Percentiles rank a stretch among this genome's conserved stretches.
Conservation (phyloP, 129 eudicot species). For the Arctium lappa region DNA sequence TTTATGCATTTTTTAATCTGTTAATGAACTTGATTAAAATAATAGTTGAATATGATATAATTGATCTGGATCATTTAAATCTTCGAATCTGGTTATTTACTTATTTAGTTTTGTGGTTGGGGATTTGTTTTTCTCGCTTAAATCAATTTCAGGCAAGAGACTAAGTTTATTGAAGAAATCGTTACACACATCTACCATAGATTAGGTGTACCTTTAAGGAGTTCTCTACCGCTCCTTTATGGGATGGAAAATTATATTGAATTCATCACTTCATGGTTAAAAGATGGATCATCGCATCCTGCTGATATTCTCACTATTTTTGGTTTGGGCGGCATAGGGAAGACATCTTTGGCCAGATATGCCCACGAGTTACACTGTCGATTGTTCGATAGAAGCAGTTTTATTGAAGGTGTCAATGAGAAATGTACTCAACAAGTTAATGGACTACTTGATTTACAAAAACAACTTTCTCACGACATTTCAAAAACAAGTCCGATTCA, state of each 20-base stretch:
- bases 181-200: neutral
- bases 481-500: neutral
- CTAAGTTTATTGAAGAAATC: neutral
- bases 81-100: neutral
- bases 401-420: neutral
- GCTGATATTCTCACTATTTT: neutral
- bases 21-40: too few species aligned
- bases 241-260: neutral
- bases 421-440: neutral
- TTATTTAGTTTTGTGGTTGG: neutral
- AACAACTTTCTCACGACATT: neutral
- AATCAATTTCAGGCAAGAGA: neutral
- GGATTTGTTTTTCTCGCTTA: neutral
- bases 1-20: too few species aligned
- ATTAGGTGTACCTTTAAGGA: neutral
- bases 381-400: neutral
- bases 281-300: neutral
- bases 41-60: too few species aligned
- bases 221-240: neutral
- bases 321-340: neutral
- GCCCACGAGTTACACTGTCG: neutral
- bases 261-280: neutral
- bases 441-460: neutral
- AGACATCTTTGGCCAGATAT: neutral
- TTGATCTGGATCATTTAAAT: neutral